phyloP scores from a whole-genome alignment of 1,284 basidiomycete genomes.

The Ganoderma lucidum region DNA sequence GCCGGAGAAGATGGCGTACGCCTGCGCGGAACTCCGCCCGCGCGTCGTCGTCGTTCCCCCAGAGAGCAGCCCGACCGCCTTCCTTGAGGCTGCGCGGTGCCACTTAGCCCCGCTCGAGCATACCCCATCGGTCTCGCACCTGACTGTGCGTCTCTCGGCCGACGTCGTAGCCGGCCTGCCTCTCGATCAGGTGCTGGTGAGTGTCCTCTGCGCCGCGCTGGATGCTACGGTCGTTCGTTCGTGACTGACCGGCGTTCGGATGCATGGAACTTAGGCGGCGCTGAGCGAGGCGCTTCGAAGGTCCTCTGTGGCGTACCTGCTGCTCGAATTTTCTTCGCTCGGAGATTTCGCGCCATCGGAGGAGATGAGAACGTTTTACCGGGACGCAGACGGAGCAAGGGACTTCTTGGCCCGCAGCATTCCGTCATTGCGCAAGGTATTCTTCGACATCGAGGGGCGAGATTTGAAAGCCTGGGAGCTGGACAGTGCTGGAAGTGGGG shows the following conservation, averaged over 20 bases:
- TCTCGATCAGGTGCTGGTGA: background rate
- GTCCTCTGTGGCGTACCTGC: background rate
- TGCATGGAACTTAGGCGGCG: background rate
- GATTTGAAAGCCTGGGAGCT: background rate
- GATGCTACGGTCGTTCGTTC: background rate
- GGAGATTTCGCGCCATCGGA: background rate
- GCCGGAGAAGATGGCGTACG: background rate
- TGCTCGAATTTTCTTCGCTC: background rate
- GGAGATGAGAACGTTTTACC: background rate
- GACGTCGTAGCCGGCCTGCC: background rate
- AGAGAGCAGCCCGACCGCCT: background rate
- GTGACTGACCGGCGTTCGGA: background rate
- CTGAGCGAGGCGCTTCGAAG: background rate
- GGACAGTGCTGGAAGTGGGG: background rate
- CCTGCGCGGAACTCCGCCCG: background rate
- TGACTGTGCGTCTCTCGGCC: background rate
- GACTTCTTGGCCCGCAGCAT: background rate
- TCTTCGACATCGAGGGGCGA: background rate
- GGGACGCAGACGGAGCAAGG: background rate
- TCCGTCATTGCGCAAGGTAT: background rate
- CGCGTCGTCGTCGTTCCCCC: background rate
- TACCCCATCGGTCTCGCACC: background rate
- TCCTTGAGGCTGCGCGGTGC: background rate
- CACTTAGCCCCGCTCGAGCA: constrained; percentile 1
- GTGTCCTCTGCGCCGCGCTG: background rate